These are phyloP conservation scores for Torrubiella hemipterigena DNA, from an alignment of 2,329 filamentous ascomycete species.

Conservation along the genomic window DNA sequence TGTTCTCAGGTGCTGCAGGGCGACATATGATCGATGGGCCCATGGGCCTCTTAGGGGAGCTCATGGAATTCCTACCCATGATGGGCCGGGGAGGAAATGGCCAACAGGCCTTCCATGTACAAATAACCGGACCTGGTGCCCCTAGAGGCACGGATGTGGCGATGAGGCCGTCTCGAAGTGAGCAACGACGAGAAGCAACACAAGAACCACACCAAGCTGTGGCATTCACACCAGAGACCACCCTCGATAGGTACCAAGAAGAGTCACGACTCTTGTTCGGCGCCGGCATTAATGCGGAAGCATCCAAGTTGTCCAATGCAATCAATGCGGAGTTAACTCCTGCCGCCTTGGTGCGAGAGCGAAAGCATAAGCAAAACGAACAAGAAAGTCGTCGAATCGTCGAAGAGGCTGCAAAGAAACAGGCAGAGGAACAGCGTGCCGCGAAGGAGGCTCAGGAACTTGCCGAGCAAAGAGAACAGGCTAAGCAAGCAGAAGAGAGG, in stretches of 20 bases:
- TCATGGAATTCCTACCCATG: conserved; percentile 41
- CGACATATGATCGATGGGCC: conserved; percentile 33
- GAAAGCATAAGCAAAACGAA: conserved; percentile 51
- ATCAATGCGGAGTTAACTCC: conserved; percentile 68
- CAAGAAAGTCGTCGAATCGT: conserved; percentile 36
- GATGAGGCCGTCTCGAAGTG: conserved; percentile 29
- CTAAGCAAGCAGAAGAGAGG: conserved; percentile 62
- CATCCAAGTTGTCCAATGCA: conserved; percentile 53
- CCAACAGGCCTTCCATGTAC: conserved; percentile 45
- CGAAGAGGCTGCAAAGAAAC: conserved; percentile 48
- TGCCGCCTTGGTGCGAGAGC: conserved; percentile 71
- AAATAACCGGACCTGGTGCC: conserved; percentile 38
- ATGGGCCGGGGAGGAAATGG: conserved; percentile 31
- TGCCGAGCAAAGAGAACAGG: conserved; percentile 14
- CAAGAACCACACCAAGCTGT: conserved; percentile 64
- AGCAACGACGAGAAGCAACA: conserved; percentile 33
- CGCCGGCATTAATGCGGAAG: conserved; percentile 47
- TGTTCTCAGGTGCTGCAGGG: conserved; percentile 27
- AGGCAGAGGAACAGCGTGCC: conserved; percentile 53
- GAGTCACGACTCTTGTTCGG: conserved; percentile 83
- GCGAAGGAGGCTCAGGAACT: conserved; percentile 56
- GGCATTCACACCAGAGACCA: conserved; percentile 60
- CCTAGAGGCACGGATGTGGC: conserved; percentile 35
- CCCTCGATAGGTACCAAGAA: conserved; percentile 72
- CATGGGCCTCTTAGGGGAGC: conserved; percentile 41